Evolutionary conservation across 108 stramenopile species (phyloP), one percentile per base, ranked within the genome.

Genomic region (Skeletonema grethae): DNA sequence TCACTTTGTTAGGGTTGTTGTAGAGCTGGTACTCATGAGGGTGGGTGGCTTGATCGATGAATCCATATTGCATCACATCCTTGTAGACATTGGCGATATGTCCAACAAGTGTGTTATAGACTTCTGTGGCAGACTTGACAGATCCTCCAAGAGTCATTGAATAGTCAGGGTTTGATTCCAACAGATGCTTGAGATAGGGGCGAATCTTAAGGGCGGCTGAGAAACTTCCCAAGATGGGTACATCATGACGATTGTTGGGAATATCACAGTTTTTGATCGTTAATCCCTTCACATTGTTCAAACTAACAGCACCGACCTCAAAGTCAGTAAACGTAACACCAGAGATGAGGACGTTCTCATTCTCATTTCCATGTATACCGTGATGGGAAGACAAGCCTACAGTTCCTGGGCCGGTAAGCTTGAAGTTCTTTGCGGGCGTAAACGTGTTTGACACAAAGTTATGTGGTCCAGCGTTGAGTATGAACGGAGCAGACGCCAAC

Each of bases 281-380:
- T 25, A 69, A 12, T 12, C 28, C 16, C 12, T 60, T 13, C n/a
- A 69, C 73, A 4, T 53, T 53, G 30, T 74, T 74, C 59, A 74
- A 39, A 13, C 55, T 28, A 20, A 74, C 57, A 35, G 68, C 73
- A 9, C 57, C 73, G 6, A 69, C 68, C 68, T 74, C 73, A 5
- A 74, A 74, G 55, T 70, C 68, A 5, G 15, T 20, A 28, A 74
- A 69, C 0, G 24, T 59, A 34, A 74, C 38, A 60, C 71, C 36
- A 12, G 25, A n/a, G 36, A 79, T 67, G 0, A 12, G 4, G 12
- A 79, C 41, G 30, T 79, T 64, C 22, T 24, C 18, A 46, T 74
- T 79, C 22, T 57, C 63, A 25, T 79, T 79, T 8, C 77, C 77
- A 61, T 79, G 77, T 13, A 79, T 67, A n/a, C 77, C 77, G 38